Conservation (phyloP, 2,329 filamentous ascomycete genomes). For the Microdochium trichocladiopsis region DNA sequence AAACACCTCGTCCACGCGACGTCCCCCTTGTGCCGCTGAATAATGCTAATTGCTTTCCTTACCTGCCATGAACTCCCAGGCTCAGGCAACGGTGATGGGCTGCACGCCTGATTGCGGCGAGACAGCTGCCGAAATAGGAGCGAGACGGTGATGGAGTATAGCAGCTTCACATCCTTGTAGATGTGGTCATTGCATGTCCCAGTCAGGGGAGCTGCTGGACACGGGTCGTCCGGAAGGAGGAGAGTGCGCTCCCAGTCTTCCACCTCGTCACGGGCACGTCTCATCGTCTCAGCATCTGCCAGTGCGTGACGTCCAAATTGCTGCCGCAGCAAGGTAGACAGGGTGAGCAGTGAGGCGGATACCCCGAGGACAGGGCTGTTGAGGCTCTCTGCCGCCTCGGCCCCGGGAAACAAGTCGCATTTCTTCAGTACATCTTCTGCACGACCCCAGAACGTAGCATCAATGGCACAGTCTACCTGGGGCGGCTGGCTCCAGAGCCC, state of each 20-base stretch:
- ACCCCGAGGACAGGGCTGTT: constrained; percentile 15
- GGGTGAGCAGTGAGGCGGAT: constrained; percentile 10
- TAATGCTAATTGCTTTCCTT: constrained; percentile 1
- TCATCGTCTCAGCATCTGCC: not conserved
- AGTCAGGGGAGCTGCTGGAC: not conserved
- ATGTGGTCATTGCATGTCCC: too few species aligned
- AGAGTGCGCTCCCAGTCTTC: not conserved
- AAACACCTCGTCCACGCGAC: constrained; percentile 15
- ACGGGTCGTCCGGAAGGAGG: not conserved
- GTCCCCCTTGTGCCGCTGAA: constrained; percentile 5
- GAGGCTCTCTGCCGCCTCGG: constrained; percentile 3
- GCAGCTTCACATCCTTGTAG: too few species aligned
- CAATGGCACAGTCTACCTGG: constrained; percentile 4
- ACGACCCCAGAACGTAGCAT: not conserved
- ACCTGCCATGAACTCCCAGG: not conserved
- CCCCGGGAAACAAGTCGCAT: not conserved
- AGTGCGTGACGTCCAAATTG: constrained; percentile 2
- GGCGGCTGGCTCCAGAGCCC: constrained; percentile 12
- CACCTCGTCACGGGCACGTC: not conserved
- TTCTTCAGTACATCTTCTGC: not conserved
- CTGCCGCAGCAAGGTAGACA: constrained; percentile 5
- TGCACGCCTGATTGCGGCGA: not conserved
- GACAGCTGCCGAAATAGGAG: not conserved
- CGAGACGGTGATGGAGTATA: constrained; percentile 10
- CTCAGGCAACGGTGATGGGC: not conserved